phyloP scores from a whole-genome alignment of 768 basidiomycete genomes.

The Pisolithus marmoratus region DNA sequence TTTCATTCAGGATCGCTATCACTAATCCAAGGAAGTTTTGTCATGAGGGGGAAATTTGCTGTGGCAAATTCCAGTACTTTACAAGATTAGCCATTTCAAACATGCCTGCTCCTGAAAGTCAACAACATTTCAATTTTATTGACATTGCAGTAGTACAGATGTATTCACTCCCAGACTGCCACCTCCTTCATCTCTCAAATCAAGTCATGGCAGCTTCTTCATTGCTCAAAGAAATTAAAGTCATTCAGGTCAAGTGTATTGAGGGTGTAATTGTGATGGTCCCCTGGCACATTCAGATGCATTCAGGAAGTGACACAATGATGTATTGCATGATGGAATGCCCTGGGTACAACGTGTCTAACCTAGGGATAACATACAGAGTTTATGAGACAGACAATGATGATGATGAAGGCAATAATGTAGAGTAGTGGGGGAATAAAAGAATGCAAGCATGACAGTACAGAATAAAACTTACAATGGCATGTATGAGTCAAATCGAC shows the following conservation, averaged over 20 bases:
- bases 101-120: neutral
- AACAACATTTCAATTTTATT: neutral
- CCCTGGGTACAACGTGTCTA: conserved; percentile 2
- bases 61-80: conserved; percentile 12
- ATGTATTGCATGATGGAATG: conserved; percentile 3
- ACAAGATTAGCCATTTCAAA: conserved; percentile 2
- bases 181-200: neutral
- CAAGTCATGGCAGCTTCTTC: neutral
- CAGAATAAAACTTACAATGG: neutral
- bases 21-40: neutral
- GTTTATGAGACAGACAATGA: neutral
- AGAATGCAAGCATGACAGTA: too few relatives aligned
- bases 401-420: neutral
- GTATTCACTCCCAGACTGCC: conserved; percentile 2
- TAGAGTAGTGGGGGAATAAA: neutral
- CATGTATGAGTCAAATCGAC: neutral
- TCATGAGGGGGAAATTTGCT: neutral
- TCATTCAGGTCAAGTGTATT: conserved; percentile 1
- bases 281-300: neutral
- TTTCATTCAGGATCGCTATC: neutral
- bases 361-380: neutral
- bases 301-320: neutral
- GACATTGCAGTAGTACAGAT: conserved; percentile 4
- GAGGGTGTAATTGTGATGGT: conserved; percentile 1
- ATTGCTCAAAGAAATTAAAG: neutral